Conservation (phyloP, 2,329 filamentous ascomycete genomes). For the Aspergillus pseudotamarii region DNA sequence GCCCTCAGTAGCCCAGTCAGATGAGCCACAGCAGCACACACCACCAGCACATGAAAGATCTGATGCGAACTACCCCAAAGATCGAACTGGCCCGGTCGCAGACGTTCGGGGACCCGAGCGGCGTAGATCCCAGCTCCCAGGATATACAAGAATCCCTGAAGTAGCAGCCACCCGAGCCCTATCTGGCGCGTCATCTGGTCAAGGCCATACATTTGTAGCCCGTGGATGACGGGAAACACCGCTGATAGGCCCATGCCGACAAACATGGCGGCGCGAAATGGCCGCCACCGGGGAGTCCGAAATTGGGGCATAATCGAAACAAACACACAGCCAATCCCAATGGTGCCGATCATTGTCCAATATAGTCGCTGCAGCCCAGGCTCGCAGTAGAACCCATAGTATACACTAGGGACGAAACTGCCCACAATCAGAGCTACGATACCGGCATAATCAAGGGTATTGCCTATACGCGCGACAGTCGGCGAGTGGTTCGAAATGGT, state of each 20-base stretch:
- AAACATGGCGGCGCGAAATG: slow-evolving; percentile 87
- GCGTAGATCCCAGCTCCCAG: slow-evolving; percentile 85
- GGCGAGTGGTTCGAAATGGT: slow-evolving; percentile 82
- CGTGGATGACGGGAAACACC: slow-evolving; percentile 80
- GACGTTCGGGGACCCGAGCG: slow-evolving; percentile 79
- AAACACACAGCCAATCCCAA: slow-evolving; percentile 74
- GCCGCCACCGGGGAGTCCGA: slow-evolving; percentile 78
- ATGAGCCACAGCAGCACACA: slow-evolving; percentile 80
- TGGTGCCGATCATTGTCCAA: slow-evolving; percentile 73
- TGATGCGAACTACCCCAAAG: slow-evolving; percentile 94
- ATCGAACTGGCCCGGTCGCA: slow-evolving; percentile 77
- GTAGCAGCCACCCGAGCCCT: slow-evolving; percentile 76
- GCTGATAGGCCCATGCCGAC: slow-evolving; percentile 83
- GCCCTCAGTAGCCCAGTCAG: slow-evolving; percentile 78
- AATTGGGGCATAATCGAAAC: slow-evolving; percentile 83
- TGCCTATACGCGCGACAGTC: slow-evolving; percentile 76
- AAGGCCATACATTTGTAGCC: slow-evolving; percentile 68
- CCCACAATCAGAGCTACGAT: slow-evolving; percentile 92
- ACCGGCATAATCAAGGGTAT: slow-evolving; percentile 91
- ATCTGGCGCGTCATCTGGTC: slow-evolving; percentile 70
- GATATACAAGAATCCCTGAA: slow-evolving; percentile 84
- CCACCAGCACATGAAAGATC: slow-evolving; percentile 88
- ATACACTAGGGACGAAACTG: slow-evolving; percentile 84
- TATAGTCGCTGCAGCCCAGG: slow-evolving; percentile 69
- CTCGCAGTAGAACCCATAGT: slow-evolving; percentile 80